phyloP scores from a whole-genome alignment of 345 rosid species.

The Eucalyptus pauciflora region DNA sequence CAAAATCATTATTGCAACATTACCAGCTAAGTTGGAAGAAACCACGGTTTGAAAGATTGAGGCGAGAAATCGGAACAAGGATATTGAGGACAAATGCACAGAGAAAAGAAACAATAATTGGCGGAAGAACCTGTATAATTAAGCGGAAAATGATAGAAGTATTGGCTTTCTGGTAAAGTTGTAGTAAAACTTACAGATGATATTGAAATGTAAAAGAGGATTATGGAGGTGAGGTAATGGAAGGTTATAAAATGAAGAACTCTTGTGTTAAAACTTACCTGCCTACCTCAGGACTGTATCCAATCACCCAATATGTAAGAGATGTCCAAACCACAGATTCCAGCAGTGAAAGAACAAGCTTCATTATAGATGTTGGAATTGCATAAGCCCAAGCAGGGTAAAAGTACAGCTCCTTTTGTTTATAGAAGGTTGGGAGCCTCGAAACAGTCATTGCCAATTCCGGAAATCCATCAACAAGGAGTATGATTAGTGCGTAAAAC shows the following conservation, averaged over 20 bases:
- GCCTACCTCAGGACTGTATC: constrained; percentile 58
- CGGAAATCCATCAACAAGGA: constrained; percentile 33
- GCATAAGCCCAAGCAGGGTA: constrained; percentile 72
- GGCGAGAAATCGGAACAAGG: constrained; percentile 67
- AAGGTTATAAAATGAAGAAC: neutral
- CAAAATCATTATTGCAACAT: constrained; percentile 19
- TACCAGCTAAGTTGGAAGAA: constrained; percentile 34
- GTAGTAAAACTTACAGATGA: neutral
- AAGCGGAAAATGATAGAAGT: neutral
- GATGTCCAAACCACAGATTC: constrained; percentile 47
- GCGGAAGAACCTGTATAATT: constrained; percentile 42
- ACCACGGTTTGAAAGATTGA: constrained; percentile 37
- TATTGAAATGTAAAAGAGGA: neutral
- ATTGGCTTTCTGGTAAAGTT: neutral
- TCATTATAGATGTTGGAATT: constrained; percentile 35
- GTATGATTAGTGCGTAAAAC: constrained; percentile 28
- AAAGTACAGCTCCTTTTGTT: constrained; percentile 42
- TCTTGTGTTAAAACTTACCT: constrained; percentile 20
- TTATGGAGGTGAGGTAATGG: neutral
- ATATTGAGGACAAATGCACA: constrained; percentile 48
- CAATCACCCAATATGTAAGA: constrained; percentile 64
- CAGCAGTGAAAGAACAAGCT: constrained; percentile 35
- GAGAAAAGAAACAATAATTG: constrained; percentile 47
- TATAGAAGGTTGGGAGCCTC: constrained; percentile 44
- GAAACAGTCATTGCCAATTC: constrained; percentile 36